Evolutionary conservation across 192 early-diverging fungal species (phyloP), one percentile per base, ranked within the genome.

Genomic region (Coemansia sp.): DNA sequence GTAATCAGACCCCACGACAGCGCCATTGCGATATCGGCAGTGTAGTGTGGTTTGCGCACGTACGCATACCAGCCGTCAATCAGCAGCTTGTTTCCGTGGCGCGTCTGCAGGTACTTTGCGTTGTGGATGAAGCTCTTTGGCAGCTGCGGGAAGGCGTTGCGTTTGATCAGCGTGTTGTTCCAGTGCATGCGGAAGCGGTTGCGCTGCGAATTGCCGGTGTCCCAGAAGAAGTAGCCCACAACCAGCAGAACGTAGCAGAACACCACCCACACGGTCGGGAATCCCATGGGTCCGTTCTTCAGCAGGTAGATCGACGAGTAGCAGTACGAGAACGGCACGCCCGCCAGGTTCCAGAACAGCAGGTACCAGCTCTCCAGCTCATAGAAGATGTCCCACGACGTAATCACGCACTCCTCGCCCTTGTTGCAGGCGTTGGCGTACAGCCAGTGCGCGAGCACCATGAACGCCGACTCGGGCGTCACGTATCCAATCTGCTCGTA

Each of bases 41-140:
- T 85, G 85, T 98, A 98, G 80, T 98, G 96, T 61, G 95, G 91
- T 72, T 98, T 93, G 58, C 97, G 87, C 11, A 94, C 90, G 43
- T 86, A 81, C 2, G 94, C 95, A 92, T 94, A 98, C 97, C 95
- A 98, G 45, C 97, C 94, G 61, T 83, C 86, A 48, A 88, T 87
- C 43, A 98, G 78, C 57, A 98, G 85, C 67, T 88, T 89, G 60
- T 88, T 90, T 51, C 97, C 97, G 41, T 87, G 62, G 63, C 86
- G 74, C 10, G 97, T 98, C 68, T 92, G 84, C 60, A 98, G 89
- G 77, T 85, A 98, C 78, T 93, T 93, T 55, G 94, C 81, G 69
- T 95, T 85, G 78, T 87, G 84, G 76, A 89, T 83, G n/a, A 75
- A 72, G 68, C 86, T 85, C 62, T 39, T 88, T 77, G 72, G 89